Percentiles rank a stretch among this genome's conserved stretches.
These are phyloP conservation scores for Ilyonectria robusta DNA, from an alignment of 2,329 filamentous ascomycete species.

Conservation along the genomic window DNA sequence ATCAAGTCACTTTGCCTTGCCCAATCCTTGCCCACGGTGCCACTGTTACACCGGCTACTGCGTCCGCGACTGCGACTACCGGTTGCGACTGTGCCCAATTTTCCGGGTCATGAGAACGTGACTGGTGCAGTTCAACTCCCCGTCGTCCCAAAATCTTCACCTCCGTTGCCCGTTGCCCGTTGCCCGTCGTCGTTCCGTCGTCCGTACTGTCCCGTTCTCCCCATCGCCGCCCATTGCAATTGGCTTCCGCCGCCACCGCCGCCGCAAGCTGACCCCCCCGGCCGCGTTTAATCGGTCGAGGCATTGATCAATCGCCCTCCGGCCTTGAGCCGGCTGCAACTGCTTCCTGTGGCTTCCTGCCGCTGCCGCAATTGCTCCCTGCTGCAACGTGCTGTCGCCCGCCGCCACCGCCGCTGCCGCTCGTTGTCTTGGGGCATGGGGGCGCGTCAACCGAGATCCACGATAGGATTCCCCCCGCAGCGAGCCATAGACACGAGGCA, in stretches of 20 bases:
- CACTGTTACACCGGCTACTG: slow-evolving; percentile 32
- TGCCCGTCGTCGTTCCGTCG: neutral
- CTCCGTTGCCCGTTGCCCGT: neutral
- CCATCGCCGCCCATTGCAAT: neutral
- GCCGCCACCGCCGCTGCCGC: neutral
- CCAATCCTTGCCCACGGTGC: neutral
- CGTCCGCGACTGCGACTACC: slow-evolving; percentile 25
- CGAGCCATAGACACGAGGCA: slow-evolving; percentile 24
- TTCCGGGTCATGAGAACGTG: slow-evolving; percentile 30
- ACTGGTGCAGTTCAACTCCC: slow-evolving; percentile 14
- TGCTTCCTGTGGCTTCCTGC: neutral
- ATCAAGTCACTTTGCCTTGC: neutral
- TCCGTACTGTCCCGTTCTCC: neutral
- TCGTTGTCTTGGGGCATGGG: slow-evolving; percentile 29
- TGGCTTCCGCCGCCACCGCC: slow-evolving; percentile 7
- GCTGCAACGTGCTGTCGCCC: neutral
- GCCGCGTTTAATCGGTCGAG: slow-evolving; percentile 19
- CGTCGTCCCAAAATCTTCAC: slow-evolving; percentile 21
- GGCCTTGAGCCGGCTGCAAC: slow-evolving; percentile 27
- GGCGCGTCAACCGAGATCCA: slow-evolving; percentile 33
- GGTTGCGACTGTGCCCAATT: slow-evolving; percentile 11
- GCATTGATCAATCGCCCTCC: slow-evolving; percentile 21
- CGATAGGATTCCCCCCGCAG: slow-evolving; percentile 34
- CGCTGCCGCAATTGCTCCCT: neutral
- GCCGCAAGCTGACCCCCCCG: slow-evolving; percentile 27